A percentile compares a stretch with the other conserved stretches of the same genome.
Evolutionary conservation across 345 rosid species (phyloP).

Genomic region (rapeseed (Brassica napus)): DNA sequence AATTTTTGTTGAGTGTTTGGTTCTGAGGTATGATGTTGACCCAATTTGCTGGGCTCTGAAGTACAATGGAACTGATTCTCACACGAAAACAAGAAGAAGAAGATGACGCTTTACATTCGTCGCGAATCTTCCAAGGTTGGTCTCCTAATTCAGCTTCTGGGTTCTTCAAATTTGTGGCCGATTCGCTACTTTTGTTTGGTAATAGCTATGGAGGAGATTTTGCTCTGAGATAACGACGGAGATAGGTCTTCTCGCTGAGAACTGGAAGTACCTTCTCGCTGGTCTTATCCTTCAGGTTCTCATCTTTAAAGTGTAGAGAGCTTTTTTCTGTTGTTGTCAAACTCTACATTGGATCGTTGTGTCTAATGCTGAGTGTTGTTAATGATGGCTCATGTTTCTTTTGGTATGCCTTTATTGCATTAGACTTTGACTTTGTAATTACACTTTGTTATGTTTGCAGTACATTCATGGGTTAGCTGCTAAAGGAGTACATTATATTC

Average conservation of each 20-base stretch:
- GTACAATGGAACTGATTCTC: conserved; percentile 66
- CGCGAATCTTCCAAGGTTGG: conserved; percentile 90
- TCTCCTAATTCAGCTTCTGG: conserved; percentile 15
- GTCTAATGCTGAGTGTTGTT: conserved; percentile 19
- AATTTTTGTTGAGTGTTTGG: conserved; percentile 1
- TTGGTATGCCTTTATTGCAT: background rate
- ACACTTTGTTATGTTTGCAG: conserved; percentile 29
- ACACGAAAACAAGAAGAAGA: conserved; percentile 16
- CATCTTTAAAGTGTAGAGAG: background rate
- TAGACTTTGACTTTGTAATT: conserved; percentile 2
- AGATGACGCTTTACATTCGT: conserved; percentile 92
- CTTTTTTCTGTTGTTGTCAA: background rate
- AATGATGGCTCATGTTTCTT: background rate
- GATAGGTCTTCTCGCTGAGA: conserved; percentile 77
- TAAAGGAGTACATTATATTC: conserved; percentile 90
- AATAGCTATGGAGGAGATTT: conserved; percentile 96
- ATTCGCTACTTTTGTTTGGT: no score
- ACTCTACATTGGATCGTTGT: conserved; percentile 7
- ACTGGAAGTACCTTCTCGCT: conserved; percentile 86
- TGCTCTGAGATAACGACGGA: conserved; percentile 80
- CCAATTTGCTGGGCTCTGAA: conserved; percentile 53
- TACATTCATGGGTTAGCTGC: conserved; percentile 74
- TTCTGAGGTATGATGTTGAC: conserved; percentile 46
- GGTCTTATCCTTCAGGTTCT: conserved; percentile 86
- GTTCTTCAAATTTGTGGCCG: conserved; percentile 9